A percentile compares a stretch with the other conserved stretches of the same genome.
phyloP scores from a whole-genome alignment of 306 rosid genomes.

The Sophora flavescens region DNA sequence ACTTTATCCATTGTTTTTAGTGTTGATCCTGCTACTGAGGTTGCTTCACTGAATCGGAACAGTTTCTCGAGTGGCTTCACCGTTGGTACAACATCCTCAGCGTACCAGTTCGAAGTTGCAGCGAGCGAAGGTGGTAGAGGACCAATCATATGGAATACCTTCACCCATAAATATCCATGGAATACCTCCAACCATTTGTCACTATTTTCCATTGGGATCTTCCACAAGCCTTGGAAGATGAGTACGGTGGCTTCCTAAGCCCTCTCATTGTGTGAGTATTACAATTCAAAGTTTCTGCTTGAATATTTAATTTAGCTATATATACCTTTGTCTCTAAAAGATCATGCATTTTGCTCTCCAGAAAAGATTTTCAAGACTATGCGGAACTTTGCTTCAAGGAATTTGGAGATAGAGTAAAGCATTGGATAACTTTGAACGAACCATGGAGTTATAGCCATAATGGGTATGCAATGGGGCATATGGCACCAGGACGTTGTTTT shows the following conservation, averaged over 20 bases:
- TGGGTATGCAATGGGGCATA: constrained; percentile 45
- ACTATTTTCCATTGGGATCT: constrained; percentile 77
- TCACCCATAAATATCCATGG: constrained; percentile 52
- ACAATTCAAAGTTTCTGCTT: not conserved
- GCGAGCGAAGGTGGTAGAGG: constrained; percentile 65
- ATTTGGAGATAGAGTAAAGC: constrained; percentile 70
- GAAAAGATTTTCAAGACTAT: constrained; percentile 56
- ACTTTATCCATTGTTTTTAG: not conserved
- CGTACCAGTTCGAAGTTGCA: constrained; percentile 63
- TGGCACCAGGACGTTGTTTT: constrained; percentile 59
- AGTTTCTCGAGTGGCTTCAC: constrained; percentile 39
- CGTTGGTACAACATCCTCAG: constrained; percentile 47
- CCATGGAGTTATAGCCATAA: constrained; percentile 41
- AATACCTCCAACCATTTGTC: constrained; percentile 49
- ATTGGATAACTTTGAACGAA: constrained; percentile 75
- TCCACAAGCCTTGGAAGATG: constrained; percentile 68
- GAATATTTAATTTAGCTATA: too few species aligned
- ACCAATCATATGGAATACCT: constrained; percentile 68
- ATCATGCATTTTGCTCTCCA: not conserved
- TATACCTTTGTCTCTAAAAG: too few species aligned
- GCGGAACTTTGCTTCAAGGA: constrained; percentile 63
- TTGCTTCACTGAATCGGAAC: constrained; percentile 15
- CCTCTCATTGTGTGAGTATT: constrained; percentile 51
- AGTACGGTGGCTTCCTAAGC: constrained; percentile 63
- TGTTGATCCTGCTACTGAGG: not conserved